Evolutionary conservation across 225 moss, liverwort and hornwort species (phyloP).

Genomic region (Pseudisothecium myosuroides): DNA sequence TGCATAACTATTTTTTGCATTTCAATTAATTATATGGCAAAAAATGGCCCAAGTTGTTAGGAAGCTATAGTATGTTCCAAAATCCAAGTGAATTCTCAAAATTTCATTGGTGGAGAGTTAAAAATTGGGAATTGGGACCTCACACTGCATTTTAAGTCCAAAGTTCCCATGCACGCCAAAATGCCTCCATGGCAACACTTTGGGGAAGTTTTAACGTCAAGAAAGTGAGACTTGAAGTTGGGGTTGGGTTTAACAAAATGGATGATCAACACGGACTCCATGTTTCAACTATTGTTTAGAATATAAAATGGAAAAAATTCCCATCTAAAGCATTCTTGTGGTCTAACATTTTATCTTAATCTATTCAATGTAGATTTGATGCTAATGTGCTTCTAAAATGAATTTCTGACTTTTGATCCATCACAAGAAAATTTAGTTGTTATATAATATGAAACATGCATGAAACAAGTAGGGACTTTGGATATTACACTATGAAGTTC

Average conservation of each 20-base stretch:
- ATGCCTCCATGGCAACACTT: background rate
- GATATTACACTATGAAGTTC: background rate
- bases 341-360: background rate
- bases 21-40: too few relatives aligned
- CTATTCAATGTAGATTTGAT: background rate
- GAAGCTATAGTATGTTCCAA: background rate
- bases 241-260: background rate
- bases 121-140: background rate
- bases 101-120: background rate
- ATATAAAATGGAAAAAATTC: background rate
- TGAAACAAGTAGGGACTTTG: background rate
- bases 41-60: too few relatives aligned
- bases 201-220: background rate
- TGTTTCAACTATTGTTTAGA: background rate
- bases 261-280: fast-evolving
- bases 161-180: background rate
- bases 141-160: background rate
- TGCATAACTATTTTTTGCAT: too few relatives aligned
- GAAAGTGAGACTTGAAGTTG: background rate
- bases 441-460: too few relatives aligned
- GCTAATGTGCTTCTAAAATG: background rate
- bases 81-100: background rate
- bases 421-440: too few relatives aligned
- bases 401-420: background rate
- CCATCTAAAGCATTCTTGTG: background rate